Evolutionary conservation across 495 filamentous ascomycete genomes (phyloP), one percentile per base, ranked within the genome.

Genomic region (Hypomontagnella monticulosa): DNA sequence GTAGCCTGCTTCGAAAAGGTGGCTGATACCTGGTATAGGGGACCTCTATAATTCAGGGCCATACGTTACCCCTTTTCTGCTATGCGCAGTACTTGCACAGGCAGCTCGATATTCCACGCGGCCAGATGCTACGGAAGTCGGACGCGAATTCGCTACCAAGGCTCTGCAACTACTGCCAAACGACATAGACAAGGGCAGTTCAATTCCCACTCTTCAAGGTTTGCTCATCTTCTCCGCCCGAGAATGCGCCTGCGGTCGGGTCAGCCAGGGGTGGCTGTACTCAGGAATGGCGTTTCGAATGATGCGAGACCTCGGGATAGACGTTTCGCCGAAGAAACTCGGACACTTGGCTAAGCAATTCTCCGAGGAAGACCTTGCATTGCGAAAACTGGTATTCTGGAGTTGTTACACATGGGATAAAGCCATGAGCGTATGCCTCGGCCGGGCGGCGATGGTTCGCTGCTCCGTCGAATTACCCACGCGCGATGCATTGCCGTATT

Each of bases 321-420:
- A 50, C 32, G 47, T 50, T 37, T 50, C 47, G 16, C 47, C 47
- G 11, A 50, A 50, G 47, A 50, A 50, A 16, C 47, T 50, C 15
- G 47, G 47, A 15, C 33, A 57, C 32, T 11, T 57, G 10, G 33
- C 33, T 3, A 57, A 57, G 12, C 54, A 57, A 4, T 57, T 57
- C 27, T 47, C 54, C 5, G 54, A 57, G 5, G 54, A 57, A 27
- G 54, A 57, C 14, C 54, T 57, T 1, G 54, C 54, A n/a, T 3
- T 57, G 33, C 54, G 54, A 3, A 43, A 57, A 38, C 41, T 47
- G 33, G 54, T 57, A 11, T 57, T 57, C 32, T 57, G 54, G 54
- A 57, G 54, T 27, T 57, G 54, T 14, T 57, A 57, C 19, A 57
- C 54, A 5, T 57, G 54, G 54, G 54, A 57, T 38, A 57, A 57